Evolutionary conservation across 306 rosid species (phyloP).

Genomic region (Vicia faba): DNA sequence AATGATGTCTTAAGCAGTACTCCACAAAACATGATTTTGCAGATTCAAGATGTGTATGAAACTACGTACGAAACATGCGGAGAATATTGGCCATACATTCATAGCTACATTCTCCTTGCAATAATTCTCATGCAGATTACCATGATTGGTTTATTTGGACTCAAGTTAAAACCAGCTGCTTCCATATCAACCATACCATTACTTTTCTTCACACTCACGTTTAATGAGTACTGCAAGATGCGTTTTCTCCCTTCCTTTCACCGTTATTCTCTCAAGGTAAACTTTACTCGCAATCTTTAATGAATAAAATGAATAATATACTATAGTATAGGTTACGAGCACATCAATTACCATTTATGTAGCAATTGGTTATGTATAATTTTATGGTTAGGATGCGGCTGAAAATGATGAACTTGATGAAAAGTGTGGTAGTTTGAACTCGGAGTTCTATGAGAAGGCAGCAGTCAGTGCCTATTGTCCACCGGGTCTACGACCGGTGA

Average conservation of each 20-base stretch:
- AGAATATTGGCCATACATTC: conserved; percentile 86
- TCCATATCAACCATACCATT: conserved; percentile 77
- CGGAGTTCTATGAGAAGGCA: conserved; percentile 61
- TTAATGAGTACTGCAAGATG: conserved; percentile 84
- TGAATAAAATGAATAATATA: neutral
- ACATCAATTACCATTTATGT: neutral
- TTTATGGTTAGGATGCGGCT: conserved; percentile 58
- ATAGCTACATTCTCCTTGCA: conserved; percentile 72
- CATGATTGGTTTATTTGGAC: conserved; percentile 90
- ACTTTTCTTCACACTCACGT: conserved; percentile 66
- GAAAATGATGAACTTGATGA: conserved; percentile 76
- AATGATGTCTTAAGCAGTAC: conserved; percentile 20
- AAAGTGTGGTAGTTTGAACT: conserved; percentile 41
- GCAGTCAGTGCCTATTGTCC: conserved; percentile 69
- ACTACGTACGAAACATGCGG: conserved; percentile 79
- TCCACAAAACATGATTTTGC: conserved; percentile 43
- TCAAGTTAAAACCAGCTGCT: conserved; percentile 84
- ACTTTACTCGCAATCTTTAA: neutral
- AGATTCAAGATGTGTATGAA: conserved; percentile 82
- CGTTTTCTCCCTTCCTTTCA: conserved; percentile 84
- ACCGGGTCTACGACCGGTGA: conserved; percentile 63
- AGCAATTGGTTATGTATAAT: neutral
- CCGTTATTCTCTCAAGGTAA: conserved; percentile 67
- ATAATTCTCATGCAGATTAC: conserved; percentile 85
- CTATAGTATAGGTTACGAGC: neutral